These are phyloP conservation scores for Aspergillus sp. DNA, from an alignment of 2,329 filamentous ascomycete genomes.

Conservation along the genomic window DNA sequence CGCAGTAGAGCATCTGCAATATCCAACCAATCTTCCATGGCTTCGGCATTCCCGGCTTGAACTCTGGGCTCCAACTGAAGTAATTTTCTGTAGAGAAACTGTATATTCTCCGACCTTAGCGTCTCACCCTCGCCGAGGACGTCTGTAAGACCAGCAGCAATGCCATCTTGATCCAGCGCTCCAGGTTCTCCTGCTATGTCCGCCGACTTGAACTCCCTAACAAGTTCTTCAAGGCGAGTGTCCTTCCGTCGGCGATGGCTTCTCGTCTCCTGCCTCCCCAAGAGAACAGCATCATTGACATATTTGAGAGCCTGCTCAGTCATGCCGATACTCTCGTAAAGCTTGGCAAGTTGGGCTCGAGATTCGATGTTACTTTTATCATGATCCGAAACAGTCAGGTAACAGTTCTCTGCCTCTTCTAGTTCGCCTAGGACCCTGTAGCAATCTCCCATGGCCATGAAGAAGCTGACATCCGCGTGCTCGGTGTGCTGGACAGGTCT, in stretches of 20 bases:
- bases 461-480: constrained; percentile 50
- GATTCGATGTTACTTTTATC: constrained; percentile 73
- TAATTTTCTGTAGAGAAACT: constrained; percentile 47
- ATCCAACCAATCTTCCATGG: constrained; percentile 58
- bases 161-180: constrained; percentile 15
- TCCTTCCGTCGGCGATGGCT: constrained; percentile 33
- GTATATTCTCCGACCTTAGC: constrained; percentile 42
- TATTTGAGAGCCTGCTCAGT: constrained; percentile 75
- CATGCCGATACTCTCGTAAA: constrained; percentile 75
- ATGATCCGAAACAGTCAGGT: constrained; percentile 70
- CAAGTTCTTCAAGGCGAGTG: constrained; percentile 42
- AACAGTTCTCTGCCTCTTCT: constrained; percentile 73
- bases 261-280: constrained; percentile 50
- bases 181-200: constrained; percentile 17
- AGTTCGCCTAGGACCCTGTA: constrained; percentile 64
- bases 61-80: constrained; percentile 50
- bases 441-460: constrained; percentile 57
- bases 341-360: constrained; percentile 74
- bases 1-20: constrained; percentile 59
- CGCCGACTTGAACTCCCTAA: constrained; percentile 35
- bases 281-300: constrained; percentile 70
- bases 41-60: constrained; percentile 50
- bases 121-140: constrained; percentile 29
- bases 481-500: constrained; percentile 50
- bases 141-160: constrained; percentile 12